Evolutionary conservation across 2,329 filamentous ascomycete species (phyloP), one percentile per base, ranked within the genome.

Genomic region (Chaetomiaceae sp.): DNA sequence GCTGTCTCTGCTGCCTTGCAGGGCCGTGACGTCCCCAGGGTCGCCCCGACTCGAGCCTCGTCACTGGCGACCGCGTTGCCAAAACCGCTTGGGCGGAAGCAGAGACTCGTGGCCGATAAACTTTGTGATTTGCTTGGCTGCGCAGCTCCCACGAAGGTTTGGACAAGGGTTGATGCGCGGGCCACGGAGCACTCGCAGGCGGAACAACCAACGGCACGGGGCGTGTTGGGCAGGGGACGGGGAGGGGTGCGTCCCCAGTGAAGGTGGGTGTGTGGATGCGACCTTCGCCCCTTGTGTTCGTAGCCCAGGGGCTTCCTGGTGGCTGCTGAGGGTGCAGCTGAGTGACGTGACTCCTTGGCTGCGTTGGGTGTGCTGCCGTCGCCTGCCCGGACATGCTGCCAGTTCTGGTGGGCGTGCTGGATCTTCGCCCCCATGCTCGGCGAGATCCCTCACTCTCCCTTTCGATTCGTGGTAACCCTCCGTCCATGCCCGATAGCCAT

Each of bases 281-380:
- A 37, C 41, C 45, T 17, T 35, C 20, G 19, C n/a, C 45, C 14
- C 34, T 30, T 43, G 17, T 21, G 23, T 19, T 25, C 19, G 34
- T 20, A 20, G 16, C 25, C 25, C 25, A 27, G 25, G 10, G 6
- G 25, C 10, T 27, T 35, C n/a, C 37, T 7, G 31, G 43, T 47
- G 31, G 46, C 39, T 47, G 47, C 16, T 39, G 27, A 20, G 45
- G 41, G 33, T 16, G 49, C 47, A 45, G 47, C 25, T 49, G 53
- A 44, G 44, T 51, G 54, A 56, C 47, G 57, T 56, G 54, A 55
- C 54, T 43, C 51, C 43, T 41, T 37, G 34, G 56, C 41, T 57
- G 50, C 46, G 51, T 34, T 53, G 45, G 53, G 14, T 33, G 30
- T 33, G 30, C 30, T 33, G 30, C 42, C 44, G 33, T 50, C 39